Percentiles rank a stretch among this genome's conserved stretches.
Evolutionary conservation across 257 asterid species (phyloP).

Genomic region (Petrea volubilis): DNA sequence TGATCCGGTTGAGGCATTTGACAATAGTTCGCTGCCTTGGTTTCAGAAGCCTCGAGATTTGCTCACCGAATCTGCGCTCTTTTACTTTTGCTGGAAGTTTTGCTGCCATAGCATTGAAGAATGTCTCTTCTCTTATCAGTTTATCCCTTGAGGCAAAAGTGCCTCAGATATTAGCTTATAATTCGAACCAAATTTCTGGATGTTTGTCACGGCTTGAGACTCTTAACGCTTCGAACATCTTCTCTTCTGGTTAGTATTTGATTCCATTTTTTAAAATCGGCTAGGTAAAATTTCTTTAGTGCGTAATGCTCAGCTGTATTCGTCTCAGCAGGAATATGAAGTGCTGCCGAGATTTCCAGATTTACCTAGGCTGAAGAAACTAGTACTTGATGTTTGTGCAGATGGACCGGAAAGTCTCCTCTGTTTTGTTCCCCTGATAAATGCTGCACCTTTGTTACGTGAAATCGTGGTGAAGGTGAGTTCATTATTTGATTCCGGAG

Average conservation of each 20-base stretch:
- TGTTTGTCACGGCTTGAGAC: conserved; percentile 9
- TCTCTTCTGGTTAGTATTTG: not conserved
- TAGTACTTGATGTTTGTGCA: not conserved
- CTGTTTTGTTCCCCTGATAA: not conserved
- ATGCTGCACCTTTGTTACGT: not conserved
- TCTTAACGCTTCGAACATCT: not conserved
- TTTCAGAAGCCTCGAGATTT: not conserved
- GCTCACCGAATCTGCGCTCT: not conserved
- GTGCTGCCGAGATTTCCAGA: not conserved
- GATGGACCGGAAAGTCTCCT: not conserved
- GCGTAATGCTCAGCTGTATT: not conserved
- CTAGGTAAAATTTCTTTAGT: not conserved
- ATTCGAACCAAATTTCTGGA: not conserved
- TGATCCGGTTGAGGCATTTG: not conserved
- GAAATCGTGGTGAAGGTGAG: not conserved
- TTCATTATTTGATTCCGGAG: no score
- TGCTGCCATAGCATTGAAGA: not conserved
- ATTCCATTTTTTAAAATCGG: not conserved
- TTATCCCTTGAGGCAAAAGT: not conserved
- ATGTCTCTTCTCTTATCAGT: not conserved
- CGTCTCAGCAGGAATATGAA: not conserved
- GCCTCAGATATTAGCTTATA: not conserved
- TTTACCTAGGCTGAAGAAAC: conserved; percentile 1
- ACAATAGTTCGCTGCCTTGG: not conserved
- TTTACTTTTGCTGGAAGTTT: not conserved